Percentiles rank a stretch among this genome's conserved stretches.
Evolutionary conservation across 2,329 filamentous ascomycete genomes (phyloP).

Genomic region (Amylocarpus encephaloides): DNA sequence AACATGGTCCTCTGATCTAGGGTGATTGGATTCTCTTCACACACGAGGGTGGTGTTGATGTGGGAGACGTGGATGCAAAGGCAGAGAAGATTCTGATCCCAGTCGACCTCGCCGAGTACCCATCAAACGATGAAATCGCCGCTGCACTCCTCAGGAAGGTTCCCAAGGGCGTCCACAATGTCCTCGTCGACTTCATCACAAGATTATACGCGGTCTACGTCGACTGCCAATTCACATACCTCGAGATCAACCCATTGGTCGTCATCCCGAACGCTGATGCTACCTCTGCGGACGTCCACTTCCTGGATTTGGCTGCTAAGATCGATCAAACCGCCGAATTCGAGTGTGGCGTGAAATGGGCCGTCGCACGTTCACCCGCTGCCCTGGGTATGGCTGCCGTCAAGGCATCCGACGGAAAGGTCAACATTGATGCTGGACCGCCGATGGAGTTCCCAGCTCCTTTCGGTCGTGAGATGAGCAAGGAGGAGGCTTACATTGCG

Average conservation of each 20-base stretch:
- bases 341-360: conserved; percentile 99
- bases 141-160: conserved; percentile 82
- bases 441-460: conserved; percentile 99
- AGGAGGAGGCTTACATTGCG: conserved; percentile 98
- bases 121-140: conserved; percentile 93
- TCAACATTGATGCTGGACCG: conserved; percentile 92
- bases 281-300: conserved; percentile 92
- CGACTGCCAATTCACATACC: conserved; percentile 99
- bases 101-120: conserved; percentile 89
- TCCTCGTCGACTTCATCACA: conserved; percentile 98
- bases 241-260: conserved; percentile 98
- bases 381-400: conserved; percentile 76
- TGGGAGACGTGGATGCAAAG: conserved; percentile 98
- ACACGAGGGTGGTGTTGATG: conserved; percentile 98
- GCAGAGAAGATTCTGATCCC: conserved; percentile 97
- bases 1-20: conserved; percentile 43
- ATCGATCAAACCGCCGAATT: conserved; percentile 98
- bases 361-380: conserved; percentile 82
- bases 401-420: conserved; percentile 60
- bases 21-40: conserved; percentile 99
- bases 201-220: conserved; percentile 98
- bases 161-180: conserved; percentile 91
- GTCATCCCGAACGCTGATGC: conserved; percentile 91
- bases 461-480: conserved; percentile 95
- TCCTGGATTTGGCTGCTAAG: conserved; percentile 98